These are phyloP conservation scores for Carex kokanica DNA, from an alignment of 176 grass and related monocot genomes.

Conservation along the genomic window DNA sequence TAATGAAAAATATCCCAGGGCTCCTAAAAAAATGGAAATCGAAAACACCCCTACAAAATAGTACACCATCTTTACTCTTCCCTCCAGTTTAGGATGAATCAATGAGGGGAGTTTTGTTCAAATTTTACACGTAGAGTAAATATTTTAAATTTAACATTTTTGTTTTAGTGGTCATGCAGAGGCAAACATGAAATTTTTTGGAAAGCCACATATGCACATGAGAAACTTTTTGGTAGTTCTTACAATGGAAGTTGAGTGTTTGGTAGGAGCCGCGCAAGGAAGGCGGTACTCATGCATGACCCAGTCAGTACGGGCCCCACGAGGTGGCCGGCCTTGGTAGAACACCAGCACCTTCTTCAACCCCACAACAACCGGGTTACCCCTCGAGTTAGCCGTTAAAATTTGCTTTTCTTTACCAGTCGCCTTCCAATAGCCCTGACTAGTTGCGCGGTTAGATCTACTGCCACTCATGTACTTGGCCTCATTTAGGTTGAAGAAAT, in stretches of 20 bases:
- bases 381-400: neutral
- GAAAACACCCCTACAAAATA: neutral
- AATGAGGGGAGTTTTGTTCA: neutral
- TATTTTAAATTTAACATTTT: neutral
- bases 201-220: too few relatives aligned
- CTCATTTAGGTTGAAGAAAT: constrained; percentile 68
- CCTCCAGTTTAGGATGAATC: neutral
- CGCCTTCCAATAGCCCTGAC: constrained; percentile 65
- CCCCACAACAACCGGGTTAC: constrained; percentile 39
- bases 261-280: constrained; percentile 35
- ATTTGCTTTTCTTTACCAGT: constrained; percentile 66
- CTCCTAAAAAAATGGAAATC: neutral
- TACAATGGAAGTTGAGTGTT: constrained; percentile 31
- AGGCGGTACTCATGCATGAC: constrained; percentile 82
- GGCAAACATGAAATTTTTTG: neutral
- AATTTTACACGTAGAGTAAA: neutral
- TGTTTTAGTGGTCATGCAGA: neutral
- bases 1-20: neutral
- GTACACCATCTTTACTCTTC: neutral
- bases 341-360: constrained; percentile 63
- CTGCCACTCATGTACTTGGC: constrained; percentile 59
- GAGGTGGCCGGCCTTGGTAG: constrained; percentile 52
- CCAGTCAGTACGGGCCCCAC: constrained; percentile 51
- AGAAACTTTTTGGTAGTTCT: neutral
- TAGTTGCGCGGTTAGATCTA: constrained; percentile 50